phyloP scores from a whole-genome alignment of 192 early-diverging fungal species.

The Gryganskiella cystojenkinii region DNA sequence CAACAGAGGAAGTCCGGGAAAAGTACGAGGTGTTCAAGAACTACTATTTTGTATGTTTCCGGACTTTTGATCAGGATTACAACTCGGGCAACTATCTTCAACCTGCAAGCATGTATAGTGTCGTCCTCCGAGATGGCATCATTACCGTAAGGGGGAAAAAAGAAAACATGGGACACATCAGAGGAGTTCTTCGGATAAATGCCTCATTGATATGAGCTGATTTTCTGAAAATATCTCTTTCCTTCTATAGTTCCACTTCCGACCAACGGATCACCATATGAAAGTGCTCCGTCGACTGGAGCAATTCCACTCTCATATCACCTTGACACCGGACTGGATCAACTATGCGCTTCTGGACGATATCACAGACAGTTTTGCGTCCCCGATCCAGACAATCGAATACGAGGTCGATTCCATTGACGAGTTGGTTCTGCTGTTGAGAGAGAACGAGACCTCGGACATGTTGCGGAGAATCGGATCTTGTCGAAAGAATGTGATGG shows the following conservation, averaged over 20 bases:
- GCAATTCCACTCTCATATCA: slow-evolving; percentile 84
- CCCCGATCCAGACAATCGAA: slow-evolving; percentile 86
- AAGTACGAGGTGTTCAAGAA: slow-evolving; percentile 88
- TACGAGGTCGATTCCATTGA: slow-evolving; percentile 95
- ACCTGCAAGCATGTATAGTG: slow-evolving; percentile 71
- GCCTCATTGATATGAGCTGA: too few relatives aligned
- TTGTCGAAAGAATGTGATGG: slow-evolving; percentile 76
- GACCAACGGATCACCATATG: slow-evolving; percentile 76
- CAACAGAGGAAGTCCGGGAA: slow-evolving; percentile 85
- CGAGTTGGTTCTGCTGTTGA: slow-evolving; percentile 90
- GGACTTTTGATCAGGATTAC: slow-evolving; percentile 73
- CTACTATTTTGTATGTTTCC: slow-evolving; percentile 93
- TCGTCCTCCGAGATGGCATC: slow-evolving; percentile 73
- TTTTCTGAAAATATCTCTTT: not conserved
- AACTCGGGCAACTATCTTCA: slow-evolving; percentile 68
- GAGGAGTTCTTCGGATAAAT: too few relatives aligned
- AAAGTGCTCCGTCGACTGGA: slow-evolving; percentile 88
- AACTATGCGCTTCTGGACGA: slow-evolving; percentile 95
- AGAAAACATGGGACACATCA: too few relatives aligned
- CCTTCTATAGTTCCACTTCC: slow-evolving; percentile 76
- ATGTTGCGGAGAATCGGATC: slow-evolving; percentile 80
- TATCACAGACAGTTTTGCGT: slow-evolving; percentile 90
- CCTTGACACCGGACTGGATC: slow-evolving; percentile 93
- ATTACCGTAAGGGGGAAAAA: slow-evolving; percentile 59
- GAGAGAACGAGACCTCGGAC: slow-evolving; percentile 85